Conservation (phyloP, 306 rosid genomes). For the Benincasa hispida region DNA sequence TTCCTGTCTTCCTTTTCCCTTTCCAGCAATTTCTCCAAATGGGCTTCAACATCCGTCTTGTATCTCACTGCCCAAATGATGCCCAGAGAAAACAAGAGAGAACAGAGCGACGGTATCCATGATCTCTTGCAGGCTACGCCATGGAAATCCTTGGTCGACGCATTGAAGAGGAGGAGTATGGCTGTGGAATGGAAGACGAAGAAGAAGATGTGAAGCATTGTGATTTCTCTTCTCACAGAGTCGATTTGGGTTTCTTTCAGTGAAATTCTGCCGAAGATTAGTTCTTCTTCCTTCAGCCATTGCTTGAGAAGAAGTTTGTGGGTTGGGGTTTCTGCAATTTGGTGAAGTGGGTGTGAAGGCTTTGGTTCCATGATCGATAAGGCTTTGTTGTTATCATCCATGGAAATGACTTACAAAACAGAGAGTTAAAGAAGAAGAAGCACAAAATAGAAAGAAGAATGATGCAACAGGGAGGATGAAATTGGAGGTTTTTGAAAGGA, state of each 20-base stretch:
- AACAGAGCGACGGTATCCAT: conserved; percentile 77
- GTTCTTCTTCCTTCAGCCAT: conserved; percentile 91
- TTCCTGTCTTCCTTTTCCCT: conserved; percentile 76
- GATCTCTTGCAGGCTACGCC: conserved; percentile 42
- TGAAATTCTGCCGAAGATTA: conserved; percentile 50
- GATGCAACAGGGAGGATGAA: background rate
- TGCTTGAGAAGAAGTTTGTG: conserved; percentile 96
- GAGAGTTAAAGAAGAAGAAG: background rate
- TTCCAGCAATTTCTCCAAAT: conserved; percentile 58
- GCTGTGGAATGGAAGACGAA: conserved; percentile 88
- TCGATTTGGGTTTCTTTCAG: conserved; percentile 80
- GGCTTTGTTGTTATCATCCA: conserved; percentile 36
- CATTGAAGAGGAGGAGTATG: conserved; percentile 61
- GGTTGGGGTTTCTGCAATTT: conserved; percentile 79
- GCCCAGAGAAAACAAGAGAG: conserved; percentile 57
- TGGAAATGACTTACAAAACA: conserved; percentile 1
- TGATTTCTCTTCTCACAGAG: conserved; percentile 56
- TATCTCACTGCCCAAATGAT: conserved; percentile 77
- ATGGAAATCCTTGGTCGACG: conserved; percentile 14
- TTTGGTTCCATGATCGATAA: conserved; percentile 66
- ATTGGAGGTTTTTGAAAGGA: conserved; percentile 3
- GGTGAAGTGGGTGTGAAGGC: conserved; percentile 73
- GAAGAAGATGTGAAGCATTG: conserved; percentile 70
- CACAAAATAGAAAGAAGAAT: background rate
- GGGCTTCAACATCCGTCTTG: conserved; percentile 73